Conservation (phyloP, 1,139 yeast species). For the Schwanniomyces etchellsii region DNA sequence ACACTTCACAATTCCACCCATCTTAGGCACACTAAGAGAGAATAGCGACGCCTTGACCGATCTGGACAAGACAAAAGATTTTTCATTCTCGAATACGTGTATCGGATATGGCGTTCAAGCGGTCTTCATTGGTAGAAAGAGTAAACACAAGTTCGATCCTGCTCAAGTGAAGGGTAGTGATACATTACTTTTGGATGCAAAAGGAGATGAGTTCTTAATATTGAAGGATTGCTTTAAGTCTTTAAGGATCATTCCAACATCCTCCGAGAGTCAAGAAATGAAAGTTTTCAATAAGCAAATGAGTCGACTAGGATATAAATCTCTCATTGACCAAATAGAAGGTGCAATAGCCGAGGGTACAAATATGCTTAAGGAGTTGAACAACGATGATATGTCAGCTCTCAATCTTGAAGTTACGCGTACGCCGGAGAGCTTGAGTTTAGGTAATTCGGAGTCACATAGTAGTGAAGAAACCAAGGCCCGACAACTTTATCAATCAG, state of each 20-base stretch:
- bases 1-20: slow-evolving; percentile 36
- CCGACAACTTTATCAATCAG: slow-evolving; percentile 1
- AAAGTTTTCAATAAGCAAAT: not conserved
- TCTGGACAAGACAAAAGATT: slow-evolving; percentile 15
- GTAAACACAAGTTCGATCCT: slow-evolving; percentile 18
- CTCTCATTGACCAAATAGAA: not conserved
- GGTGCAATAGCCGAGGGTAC: not conserved
- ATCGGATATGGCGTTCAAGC: slow-evolving; percentile 34
- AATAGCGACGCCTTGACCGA: slow-evolving; percentile 7
- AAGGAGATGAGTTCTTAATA: slow-evolving; percentile 40
- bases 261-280: not conserved
- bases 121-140: slow-evolving; percentile 37
- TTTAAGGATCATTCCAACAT: slow-evolving; percentile 25
- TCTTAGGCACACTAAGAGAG: slow-evolving; percentile 25
- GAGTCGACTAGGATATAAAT: not conserved
- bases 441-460: too few relatives aligned
- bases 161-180: slow-evolving; percentile 11
- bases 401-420: not conserved
- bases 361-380: not conserved
- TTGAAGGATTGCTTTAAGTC: slow-evolving; percentile 25
- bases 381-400: not conserved
- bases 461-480: not conserved
- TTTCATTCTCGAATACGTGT: slow-evolving; percentile 22
- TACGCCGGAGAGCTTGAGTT: not conserved
- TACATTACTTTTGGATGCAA: slow-evolving; percentile 27